phyloP scores from a whole-genome alignment of 2,329 filamentous ascomycete species.

The Aspergillus arachidicola region DNA sequence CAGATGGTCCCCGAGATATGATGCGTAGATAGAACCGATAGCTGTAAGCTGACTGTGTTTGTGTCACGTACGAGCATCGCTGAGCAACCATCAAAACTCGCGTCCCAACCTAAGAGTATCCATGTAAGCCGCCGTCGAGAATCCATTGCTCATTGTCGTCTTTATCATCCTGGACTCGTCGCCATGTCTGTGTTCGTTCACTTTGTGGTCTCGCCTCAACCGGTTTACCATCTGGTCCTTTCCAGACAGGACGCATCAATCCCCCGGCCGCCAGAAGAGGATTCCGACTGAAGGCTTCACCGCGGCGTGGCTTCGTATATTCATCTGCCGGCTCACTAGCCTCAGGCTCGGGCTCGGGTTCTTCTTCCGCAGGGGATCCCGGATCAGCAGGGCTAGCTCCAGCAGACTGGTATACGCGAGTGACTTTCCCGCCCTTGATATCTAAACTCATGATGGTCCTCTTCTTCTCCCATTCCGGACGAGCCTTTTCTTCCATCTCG shows the following conservation, averaged over 20 bases:
- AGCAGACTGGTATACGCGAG: constrained; percentile 53
- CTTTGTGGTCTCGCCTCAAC: constrained; percentile 25
- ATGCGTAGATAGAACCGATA: not conserved
- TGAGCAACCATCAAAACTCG: not conserved
- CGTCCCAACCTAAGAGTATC: constrained; percentile 26
- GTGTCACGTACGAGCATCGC: not conserved
- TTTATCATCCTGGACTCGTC: constrained; percentile 50
- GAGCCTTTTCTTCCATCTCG: constrained; percentile 83
- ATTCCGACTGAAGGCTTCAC: constrained; percentile 46
- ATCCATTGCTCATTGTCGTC: constrained; percentile 54
- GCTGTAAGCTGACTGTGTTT: not conserved
- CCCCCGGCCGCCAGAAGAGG: constrained; percentile 48
- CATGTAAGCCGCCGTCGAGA: constrained; percentile 47
- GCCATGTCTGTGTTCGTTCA: constrained; percentile 47
- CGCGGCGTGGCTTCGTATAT: constrained; percentile 22
- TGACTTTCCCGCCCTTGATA: constrained; percentile 73
- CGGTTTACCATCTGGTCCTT: constrained; percentile 33
- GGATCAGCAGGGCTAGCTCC: constrained; percentile 27
- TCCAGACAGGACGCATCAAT: constrained; percentile 50
- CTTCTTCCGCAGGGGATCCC: constrained; percentile 19
- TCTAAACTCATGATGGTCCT: constrained; percentile 84
- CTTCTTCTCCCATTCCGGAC: constrained; percentile 86
- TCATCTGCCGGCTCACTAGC: constrained; percentile 13
- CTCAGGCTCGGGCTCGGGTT: constrained; percentile 33
- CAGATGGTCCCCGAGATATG: not conserved